phyloP scores from a whole-genome alignment of 805 yeast species.

The Ogataea dorogensis region DNA sequence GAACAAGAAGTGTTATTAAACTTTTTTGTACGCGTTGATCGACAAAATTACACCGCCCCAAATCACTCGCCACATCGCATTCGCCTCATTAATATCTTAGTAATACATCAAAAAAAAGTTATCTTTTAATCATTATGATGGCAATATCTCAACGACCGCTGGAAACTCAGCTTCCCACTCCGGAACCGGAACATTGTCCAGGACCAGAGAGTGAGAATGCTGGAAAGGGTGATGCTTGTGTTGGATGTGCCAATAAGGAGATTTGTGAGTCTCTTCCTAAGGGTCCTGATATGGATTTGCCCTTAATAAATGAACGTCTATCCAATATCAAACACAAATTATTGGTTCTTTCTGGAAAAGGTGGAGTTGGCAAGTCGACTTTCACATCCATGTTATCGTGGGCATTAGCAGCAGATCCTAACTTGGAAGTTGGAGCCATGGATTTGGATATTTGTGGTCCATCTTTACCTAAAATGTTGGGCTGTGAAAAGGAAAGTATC shows the following conservation, averaged over 20 bases:
- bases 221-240: constrained; percentile 91
- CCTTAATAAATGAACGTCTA: constrained; percentile 67
- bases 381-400: constrained; percentile 94
- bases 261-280: constrained; percentile 86
- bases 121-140: constrained; percentile 9
- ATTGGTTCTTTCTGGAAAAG: constrained; percentile 75
- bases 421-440: constrained; percentile 90
- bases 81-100: no score
- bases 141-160: constrained; percentile 13
- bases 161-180: constrained; percentile 43
- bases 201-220: constrained; percentile 96
- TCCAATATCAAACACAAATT: constrained; percentile 71
- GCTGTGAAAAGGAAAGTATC: constrained; percentile 80
- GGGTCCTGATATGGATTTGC: constrained; percentile 95
- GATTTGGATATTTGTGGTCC: constrained; percentile 98
- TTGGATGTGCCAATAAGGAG: constrained; percentile 90
- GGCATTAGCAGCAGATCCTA: constrained; percentile 86
- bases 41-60: no score
- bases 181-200: constrained; percentile 97
- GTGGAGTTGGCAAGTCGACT: constrained; percentile 98
- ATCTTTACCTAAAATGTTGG: constrained; percentile 90
- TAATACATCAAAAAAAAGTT: constrained; percentile 3
- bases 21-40: constrained; percentile 10
- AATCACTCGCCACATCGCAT: no score
- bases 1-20: not conserved